Conservation (phyloP, 169 alveolate genomes). For the Miamiensis avidus region DNA sequence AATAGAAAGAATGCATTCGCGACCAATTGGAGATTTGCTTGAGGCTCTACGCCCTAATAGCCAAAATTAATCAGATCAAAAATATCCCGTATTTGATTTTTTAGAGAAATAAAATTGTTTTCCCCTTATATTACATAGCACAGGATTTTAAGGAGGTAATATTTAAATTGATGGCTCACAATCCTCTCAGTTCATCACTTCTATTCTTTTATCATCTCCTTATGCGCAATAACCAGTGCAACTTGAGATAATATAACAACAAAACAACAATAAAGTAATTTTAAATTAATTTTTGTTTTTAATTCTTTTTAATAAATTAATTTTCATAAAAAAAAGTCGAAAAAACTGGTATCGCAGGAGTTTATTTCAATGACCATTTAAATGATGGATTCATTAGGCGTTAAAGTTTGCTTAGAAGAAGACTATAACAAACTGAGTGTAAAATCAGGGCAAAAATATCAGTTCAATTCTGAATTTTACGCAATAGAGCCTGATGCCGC, state of each 20-base stretch:
- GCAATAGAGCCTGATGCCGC: conserved; percentile 53
- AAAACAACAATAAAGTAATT: too few species aligned
- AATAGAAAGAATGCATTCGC: conserved; percentile 33
- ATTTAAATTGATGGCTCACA: conserved; percentile 24
- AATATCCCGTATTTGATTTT: conserved; percentile 14
- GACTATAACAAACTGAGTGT: not conserved
- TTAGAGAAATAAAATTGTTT: conserved; percentile 23
- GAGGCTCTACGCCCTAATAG: too few species aligned
- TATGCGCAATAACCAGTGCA: conserved; percentile 16
- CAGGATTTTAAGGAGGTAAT: not conserved
- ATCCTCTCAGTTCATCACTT: conserved; percentile 36
- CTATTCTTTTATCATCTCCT: conserved; percentile 42
- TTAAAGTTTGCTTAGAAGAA: not conserved
- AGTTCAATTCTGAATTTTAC: not conserved
- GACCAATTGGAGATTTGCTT: conserved; percentile 45
- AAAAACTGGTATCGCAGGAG: conserved; percentile 18
- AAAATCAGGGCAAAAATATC: not conserved
- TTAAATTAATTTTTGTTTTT: too few species aligned
- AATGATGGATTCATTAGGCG: conserved; percentile 30
- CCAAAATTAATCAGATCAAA: not conserved
- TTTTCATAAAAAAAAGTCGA: not conserved
- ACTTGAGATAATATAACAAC: too few species aligned
- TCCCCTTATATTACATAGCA: conserved; percentile 35
- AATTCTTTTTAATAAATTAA: too few species aligned
- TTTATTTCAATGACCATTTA: conserved; percentile 38